Evolutionary conservation across 2,329 filamentous ascomycete genomes (phyloP).

Genomic region (Cladorrhinum sp.): DNA sequence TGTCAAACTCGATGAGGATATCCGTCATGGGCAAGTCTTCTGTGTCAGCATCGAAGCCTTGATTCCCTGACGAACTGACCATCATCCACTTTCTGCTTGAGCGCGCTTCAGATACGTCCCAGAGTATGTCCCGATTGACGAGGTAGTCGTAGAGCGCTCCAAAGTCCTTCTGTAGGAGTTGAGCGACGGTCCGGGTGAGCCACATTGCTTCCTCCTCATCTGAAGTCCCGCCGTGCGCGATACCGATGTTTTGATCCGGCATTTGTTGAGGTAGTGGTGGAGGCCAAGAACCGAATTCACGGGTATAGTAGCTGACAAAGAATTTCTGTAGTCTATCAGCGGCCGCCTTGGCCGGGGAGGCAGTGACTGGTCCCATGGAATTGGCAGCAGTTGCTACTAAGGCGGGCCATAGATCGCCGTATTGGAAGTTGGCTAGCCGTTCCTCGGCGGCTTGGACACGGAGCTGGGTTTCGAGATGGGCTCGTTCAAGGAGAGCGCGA

Average conservation of each 20-base stretch:
- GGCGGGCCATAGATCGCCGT: constrained; percentile 57
- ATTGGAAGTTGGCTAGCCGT: constrained; percentile 58
- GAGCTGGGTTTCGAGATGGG: constrained; percentile 59
- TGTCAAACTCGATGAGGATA: constrained; percentile 64
- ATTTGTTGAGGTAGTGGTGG: constrained; percentile 34
- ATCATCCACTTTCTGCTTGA: constrained; percentile 65
- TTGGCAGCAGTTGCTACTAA: constrained; percentile 30
- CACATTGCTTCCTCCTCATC: constrained; percentile 48
- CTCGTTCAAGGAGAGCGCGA: constrained; percentile 59
- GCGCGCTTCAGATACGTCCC: constrained; percentile 61
- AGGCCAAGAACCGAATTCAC: constrained; percentile 60
- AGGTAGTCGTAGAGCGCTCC: constrained; percentile 68
- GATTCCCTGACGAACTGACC: constrained; percentile 45
- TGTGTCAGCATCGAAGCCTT: constrained; percentile 48
- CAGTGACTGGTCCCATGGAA: constrained; percentile 30
- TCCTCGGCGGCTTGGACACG: constrained; percentile 61
- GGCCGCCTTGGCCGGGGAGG: constrained; percentile 46
- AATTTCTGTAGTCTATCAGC: constrained; percentile 61
- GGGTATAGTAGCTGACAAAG: constrained; percentile 55
- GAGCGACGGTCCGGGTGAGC: constrained; percentile 58
- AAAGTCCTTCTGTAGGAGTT: constrained; percentile 62
- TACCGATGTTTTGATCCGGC: constrained; percentile 14
- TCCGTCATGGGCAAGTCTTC: constrained; percentile 61
- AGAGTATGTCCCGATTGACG: constrained; percentile 63
- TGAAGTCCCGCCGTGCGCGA: constrained; percentile 20